These are phyloP conservation scores for Sicyos baderoa DNA, from an alignment of 306 rosid genomes.

Conservation along the genomic window DNA sequence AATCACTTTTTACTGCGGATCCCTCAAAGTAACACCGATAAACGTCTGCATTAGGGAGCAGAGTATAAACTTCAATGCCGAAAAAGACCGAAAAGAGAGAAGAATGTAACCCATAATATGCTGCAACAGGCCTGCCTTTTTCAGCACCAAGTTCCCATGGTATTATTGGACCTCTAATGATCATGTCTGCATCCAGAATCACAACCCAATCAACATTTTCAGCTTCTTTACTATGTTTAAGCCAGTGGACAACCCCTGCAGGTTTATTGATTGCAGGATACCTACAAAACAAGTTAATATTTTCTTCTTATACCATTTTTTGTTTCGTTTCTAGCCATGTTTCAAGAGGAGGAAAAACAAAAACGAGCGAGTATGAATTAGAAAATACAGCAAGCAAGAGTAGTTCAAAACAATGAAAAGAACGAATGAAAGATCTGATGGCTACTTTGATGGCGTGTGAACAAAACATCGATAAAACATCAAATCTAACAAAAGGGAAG, in stretches of 20 bases:
- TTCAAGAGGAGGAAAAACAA: neutral
- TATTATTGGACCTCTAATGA: conserved; percentile 79
- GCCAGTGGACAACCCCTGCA: conserved; percentile 96
- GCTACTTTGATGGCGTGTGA: neutral
- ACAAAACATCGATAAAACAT: neutral
- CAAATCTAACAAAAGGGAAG: neutral
- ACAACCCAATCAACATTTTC: conserved; percentile 92
- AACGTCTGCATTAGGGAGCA: neutral
- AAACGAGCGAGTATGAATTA: neutral
- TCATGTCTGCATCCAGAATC: conserved; percentile 96
- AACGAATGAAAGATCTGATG: neutral
- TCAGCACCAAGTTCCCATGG: conserved; percentile 99
- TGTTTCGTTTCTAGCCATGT: neutral
- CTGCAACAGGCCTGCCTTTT: conserved; percentile 92
- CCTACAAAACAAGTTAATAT: conserved; percentile 42
- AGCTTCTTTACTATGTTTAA: conserved; percentile 82
- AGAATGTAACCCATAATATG: conserved; percentile 67
- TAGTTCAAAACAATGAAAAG: neutral
- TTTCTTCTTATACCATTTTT: neutral
- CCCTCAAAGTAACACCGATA: neutral
- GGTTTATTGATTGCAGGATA: conserved; percentile 99
- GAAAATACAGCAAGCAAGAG: neutral
- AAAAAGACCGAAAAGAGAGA: neutral
- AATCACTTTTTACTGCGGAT: neutral
- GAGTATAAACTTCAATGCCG: conserved; percentile 7